Evolutionary conservation across 495 filamentous ascomycete species (phyloP).

Genomic region (Pyrenopolyporus hunteri): DNA sequence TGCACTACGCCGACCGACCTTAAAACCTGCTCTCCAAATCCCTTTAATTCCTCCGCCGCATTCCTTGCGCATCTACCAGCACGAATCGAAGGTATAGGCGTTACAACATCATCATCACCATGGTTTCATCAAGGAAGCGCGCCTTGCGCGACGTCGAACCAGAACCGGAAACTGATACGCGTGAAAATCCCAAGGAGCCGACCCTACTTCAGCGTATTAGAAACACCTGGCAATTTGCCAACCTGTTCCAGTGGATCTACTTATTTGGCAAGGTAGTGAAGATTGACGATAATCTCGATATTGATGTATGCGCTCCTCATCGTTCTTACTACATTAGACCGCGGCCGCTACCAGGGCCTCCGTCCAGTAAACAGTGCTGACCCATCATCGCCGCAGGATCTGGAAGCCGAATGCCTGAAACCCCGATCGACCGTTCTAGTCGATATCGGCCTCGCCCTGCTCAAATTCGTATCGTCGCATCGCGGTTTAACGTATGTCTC

Average conservation of each 20-base stretch:
- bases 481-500: constrained; percentile 81
- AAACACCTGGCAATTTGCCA: constrained; percentile 94
- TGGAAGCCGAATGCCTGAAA: constrained; percentile 87
- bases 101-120: constrained; percentile 37
- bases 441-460: constrained; percentile 83
- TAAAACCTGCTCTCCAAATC: neutral
- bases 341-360: too few relatives aligned
- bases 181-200: constrained; percentile 54
- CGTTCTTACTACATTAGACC: too few relatives aligned
- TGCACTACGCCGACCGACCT: neutral
- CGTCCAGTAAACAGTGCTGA: too few relatives aligned
- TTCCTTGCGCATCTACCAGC: constrained; percentile 3
- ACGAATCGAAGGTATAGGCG: neutral
- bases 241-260: constrained; percentile 89
- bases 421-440: constrained; percentile 74
- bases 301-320: constrained; percentile 68
- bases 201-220: constrained; percentile 71
- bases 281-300: constrained; percentile 82
- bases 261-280: constrained; percentile 88
- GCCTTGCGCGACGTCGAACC: constrained; percentile 68
- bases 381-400: constrained; percentile 62
- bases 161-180: constrained; percentile 52
- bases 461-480: constrained; percentile 94
- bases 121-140: constrained; percentile 71
- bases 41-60: neutral